Percentiles rank a stretch among this genome's conserved stretches.
These are phyloP conservation scores for Leishmania mexicana DNA, from an alignment of 208 protist species.

Conservation along the genomic window DNA sequence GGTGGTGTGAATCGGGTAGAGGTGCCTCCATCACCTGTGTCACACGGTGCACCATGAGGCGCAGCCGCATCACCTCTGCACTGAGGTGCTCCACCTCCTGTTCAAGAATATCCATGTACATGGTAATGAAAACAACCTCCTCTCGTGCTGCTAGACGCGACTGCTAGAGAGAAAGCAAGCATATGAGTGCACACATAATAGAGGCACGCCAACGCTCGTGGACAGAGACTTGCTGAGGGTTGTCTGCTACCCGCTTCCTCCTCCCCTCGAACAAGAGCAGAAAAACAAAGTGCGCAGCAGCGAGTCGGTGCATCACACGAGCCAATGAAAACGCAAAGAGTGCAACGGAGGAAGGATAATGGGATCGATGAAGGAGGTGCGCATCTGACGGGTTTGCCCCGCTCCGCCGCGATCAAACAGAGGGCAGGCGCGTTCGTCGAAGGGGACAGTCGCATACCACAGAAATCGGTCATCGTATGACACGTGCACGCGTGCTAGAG, in stretches of 20 bases:
- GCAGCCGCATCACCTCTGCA: slow-evolving; percentile 84
- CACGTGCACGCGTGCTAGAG: not conserved
- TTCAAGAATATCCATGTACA: slow-evolving; percentile 85
- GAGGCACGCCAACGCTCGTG: too few relatives aligned
- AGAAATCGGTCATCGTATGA: too few relatives aligned
- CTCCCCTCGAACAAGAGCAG: not conserved
- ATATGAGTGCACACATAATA: too few relatives aligned
- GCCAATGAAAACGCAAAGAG: not conserved
- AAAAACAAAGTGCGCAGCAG: too few relatives aligned
- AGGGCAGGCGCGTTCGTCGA: not conserved
- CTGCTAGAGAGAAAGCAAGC: not conserved
- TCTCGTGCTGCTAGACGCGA: not conserved
- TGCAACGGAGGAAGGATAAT: too few relatives aligned
- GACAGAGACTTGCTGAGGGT: not conserved
- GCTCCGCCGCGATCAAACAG: not conserved
- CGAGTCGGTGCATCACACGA: not conserved
- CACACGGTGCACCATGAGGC: slow-evolving; percentile 82
- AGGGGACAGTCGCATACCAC: not conserved
- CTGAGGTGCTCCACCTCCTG: slow-evolving; percentile 83
- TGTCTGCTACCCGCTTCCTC: not conserved
- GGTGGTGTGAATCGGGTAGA: not conserved
- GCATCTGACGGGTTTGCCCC: not conserved
- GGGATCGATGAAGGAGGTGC: not conserved
- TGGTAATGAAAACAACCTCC: slow-evolving; percentile 2
- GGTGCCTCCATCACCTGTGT: slow-evolving; percentile 56